Conservation (phyloP, 805 yeast genomes). For the Torulaspora microellipsoides region DNA sequence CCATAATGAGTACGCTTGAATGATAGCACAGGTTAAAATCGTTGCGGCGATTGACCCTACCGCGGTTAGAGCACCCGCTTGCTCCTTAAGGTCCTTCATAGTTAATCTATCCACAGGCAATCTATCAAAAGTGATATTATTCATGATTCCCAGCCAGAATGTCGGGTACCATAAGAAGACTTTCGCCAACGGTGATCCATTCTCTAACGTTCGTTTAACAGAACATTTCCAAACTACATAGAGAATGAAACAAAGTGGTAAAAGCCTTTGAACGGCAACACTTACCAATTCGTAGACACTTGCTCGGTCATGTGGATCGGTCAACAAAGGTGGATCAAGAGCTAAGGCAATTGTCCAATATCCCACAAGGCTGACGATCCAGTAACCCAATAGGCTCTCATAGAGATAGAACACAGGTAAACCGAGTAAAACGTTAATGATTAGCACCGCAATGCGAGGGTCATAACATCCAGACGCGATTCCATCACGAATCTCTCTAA, state of each 20-base stretch:
- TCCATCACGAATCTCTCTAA: conserved; percentile 41
- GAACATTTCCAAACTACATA: conserved; percentile 65
- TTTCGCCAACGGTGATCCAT: conserved; percentile 41
- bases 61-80: conserved; percentile 73
- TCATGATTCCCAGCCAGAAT: conserved; percentile 79
- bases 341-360: conserved; percentile 78
- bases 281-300: conserved; percentile 58
- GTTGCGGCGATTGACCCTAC: conserved; percentile 46
- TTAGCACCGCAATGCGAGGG: conserved; percentile 54
- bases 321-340: conserved; percentile 72
- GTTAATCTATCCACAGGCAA: conserved; percentile 85
- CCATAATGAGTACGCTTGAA: conserved; percentile 82
- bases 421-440: conserved; percentile 59
- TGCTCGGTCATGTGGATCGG: conserved; percentile 50
- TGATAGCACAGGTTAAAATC: conserved; percentile 51
- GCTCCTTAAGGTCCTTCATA: conserved; percentile 59
- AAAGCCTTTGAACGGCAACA: conserved; percentile 62
- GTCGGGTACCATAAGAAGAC: conserved; percentile 62
- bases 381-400: conserved; percentile 47
- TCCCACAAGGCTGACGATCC: conserved; percentile 60
- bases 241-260: conserved; percentile 70
- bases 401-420: conserved; percentile 53
- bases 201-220: conserved; percentile 44
- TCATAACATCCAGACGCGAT: conserved; percentile 57
- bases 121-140: conserved; percentile 83